Conservation (phyloP, 2,329 filamentous ascomycete species). For the Venturia nashicola region DNA sequence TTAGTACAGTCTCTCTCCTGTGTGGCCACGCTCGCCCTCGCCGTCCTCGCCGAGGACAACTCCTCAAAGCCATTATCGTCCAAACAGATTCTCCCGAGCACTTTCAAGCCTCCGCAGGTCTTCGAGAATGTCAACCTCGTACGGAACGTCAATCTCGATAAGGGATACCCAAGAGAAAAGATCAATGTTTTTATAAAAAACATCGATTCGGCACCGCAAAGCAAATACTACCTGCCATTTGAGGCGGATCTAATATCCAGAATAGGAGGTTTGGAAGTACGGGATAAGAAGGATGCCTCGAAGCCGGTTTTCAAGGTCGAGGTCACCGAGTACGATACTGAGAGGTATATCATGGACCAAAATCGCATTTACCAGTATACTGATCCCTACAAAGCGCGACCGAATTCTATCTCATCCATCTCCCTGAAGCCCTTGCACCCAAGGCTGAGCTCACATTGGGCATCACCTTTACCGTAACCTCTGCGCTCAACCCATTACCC, state of each 20-base stretch:
- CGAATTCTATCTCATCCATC: constrained; percentile 71
- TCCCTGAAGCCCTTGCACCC: constrained; percentile 64
- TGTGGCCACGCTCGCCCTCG: constrained; percentile 45
- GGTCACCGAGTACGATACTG: constrained; percentile 44
- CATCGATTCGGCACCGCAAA: constrained; percentile 62
- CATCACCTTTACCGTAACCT: constrained; percentile 73
- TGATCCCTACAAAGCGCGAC: constrained; percentile 29
- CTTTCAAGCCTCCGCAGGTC: constrained; percentile 74
- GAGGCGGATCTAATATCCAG: constrained; percentile 60
- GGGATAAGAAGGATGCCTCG: constrained; percentile 72
- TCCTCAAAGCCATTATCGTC: constrained; percentile 44
- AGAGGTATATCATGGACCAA: constrained; percentile 30
- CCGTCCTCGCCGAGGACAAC: constrained; percentile 47
- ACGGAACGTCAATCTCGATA: constrained; percentile 82
- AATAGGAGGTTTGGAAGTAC: constrained; percentile 79
- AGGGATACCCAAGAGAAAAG: constrained; percentile 78
- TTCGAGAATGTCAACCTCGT: constrained; percentile 93
- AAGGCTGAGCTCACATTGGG: constrained; percentile 72
- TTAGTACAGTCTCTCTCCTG: constrained; percentile 18
- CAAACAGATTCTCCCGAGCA: constrained; percentile 33
- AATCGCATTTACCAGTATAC: neutral
- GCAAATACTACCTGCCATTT: constrained; percentile 87
- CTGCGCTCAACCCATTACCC: constrained; percentile 69
- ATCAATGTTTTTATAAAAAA: constrained; percentile 96
- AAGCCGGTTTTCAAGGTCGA: constrained; percentile 58